A percentile compares a stretch with the other conserved stretches of the same genome.
These are phyloP conservation scores for Calocybe cyanea DNA, from an alignment of 768 basidiomycete species.

Conservation along the genomic window DNA sequence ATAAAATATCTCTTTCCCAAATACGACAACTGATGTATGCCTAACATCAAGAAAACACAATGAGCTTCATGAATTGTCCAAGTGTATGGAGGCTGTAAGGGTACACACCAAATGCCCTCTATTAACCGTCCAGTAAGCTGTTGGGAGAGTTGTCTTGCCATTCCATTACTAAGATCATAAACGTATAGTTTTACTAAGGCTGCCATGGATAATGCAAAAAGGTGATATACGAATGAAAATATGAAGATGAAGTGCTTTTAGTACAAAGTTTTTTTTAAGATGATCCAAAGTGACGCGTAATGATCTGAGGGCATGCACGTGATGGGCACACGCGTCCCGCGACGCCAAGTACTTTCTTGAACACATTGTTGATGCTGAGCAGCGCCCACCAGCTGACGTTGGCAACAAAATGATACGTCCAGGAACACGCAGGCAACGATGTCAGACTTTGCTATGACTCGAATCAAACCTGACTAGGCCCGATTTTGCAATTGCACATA, in stretches of 20 bases:
- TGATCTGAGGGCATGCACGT: background rate
- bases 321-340: no score
- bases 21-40: slow-evolving; percentile 93
- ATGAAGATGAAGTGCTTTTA: background rate
- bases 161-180: slow-evolving; percentile 87
- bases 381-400: no score
- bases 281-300: slow-evolving; percentile 1
- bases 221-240: background rate
- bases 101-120: slow-evolving; percentile 83
- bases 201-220: slow-evolving; percentile 28
- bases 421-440: no score
- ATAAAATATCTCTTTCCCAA: slow-evolving; percentile 83
- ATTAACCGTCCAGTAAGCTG: slow-evolving; percentile 87
- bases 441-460: no score
- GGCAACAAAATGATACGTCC: no score
- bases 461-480: no score
- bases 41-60: slow-evolving; percentile 30
- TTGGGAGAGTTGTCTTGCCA: slow-evolving; percentile 73
- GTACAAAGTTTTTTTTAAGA: background rate
- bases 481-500: no score
- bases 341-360: no score
- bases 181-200: slow-evolving; percentile 76
- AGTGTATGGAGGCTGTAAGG: background rate
- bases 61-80: slow-evolving; percentile 3
- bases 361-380: no score